A percentile compares a stretch with the other conserved stretches of the same genome.
Conservation (phyloP, 2,329 filamentous ascomycete species). For the Fusarium foetens region DNA sequence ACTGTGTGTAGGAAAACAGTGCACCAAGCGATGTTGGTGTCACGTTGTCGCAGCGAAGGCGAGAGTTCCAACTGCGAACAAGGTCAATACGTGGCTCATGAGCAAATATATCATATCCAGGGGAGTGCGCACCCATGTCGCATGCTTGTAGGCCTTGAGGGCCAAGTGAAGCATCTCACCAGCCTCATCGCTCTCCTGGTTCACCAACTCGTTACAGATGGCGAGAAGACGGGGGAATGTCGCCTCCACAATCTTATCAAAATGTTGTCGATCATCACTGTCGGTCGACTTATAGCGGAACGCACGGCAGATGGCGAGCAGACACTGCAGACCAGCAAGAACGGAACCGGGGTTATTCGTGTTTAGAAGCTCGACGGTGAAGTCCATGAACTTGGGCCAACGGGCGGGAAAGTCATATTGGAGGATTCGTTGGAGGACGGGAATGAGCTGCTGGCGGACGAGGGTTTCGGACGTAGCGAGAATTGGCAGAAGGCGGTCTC, state of each 20-base stretch:
- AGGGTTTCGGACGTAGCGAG: constrained; percentile 82
- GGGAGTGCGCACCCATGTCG: constrained; percentile 77
- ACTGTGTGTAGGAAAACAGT: constrained; percentile 93
- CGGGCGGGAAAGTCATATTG: constrained; percentile 93
- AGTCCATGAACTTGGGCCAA: constrained; percentile 95
- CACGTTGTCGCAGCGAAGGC: constrained; percentile 78
- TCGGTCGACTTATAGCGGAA: constrained; percentile 91
- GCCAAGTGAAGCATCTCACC: constrained; percentile 96
- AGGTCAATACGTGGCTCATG: constrained; percentile 41
- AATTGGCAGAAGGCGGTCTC: constrained; percentile 88
- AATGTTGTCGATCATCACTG: constrained; percentile 80
- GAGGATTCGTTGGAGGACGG: constrained; percentile 94
- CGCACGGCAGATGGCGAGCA: constrained; percentile 93
- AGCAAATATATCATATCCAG: background rate
- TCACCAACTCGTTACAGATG: constrained; percentile 88
- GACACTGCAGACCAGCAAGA: constrained; percentile 91
- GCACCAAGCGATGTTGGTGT: constrained; percentile 93
- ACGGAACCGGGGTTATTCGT: constrained; percentile 88
- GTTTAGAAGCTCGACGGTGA: constrained; percentile 88
- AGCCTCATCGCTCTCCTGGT: constrained; percentile 91
- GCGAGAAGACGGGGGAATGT: constrained; percentile 88
- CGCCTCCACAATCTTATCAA: constrained; percentile 92
- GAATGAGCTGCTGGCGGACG: constrained; percentile 91
- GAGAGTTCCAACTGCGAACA: constrained; percentile 82
- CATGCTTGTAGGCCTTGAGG: constrained; percentile 97